Evolutionary conservation across 1,284 basidiomycete genomes (phyloP).

Genomic region (Cryptococcus amylolentus): DNA sequence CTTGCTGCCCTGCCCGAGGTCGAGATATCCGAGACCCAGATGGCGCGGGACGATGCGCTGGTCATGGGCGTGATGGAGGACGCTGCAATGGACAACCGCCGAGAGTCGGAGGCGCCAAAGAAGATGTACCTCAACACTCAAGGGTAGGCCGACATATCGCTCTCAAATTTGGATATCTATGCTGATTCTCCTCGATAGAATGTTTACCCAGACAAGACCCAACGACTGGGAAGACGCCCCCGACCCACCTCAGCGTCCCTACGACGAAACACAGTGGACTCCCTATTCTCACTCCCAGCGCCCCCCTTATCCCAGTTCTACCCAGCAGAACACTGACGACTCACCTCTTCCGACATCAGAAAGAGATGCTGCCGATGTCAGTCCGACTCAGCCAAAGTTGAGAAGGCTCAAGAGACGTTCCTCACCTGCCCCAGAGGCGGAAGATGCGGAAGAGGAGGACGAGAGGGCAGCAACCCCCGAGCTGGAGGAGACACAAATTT

Average conservation of each 20-base stretch:
- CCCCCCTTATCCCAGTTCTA: constrained; percentile 3
- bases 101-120: constrained; percentile 14
- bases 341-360: constrained; percentile 1
- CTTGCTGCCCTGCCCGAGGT: constrained; percentile 31
- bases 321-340: not conserved
- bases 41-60: constrained; percentile 38
- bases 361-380: not conserved
- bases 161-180: not conserved
- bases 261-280: constrained; percentile 1
- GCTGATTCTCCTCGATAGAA: constrained; percentile 14
- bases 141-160: constrained; percentile 27
- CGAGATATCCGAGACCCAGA: constrained; percentile 39
- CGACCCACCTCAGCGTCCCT: not conserved
- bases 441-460: too few relatives aligned
- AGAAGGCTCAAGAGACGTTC: too few relatives aligned
- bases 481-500: not conserved
- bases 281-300: constrained; percentile 8
- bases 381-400: constrained; percentile 1
- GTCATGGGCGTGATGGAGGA: constrained; percentile 36
- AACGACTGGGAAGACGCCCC: constrained; percentile 10
- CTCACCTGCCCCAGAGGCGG: too few relatives aligned
- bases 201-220: constrained; percentile 45
- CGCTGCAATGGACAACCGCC: constrained; percentile 13
- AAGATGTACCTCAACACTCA: constrained; percentile 38
- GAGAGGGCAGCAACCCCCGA: too few relatives aligned